Evolutionary conservation across 208 protist genomes (phyloP), one percentile per base, ranked within the genome.

Genomic region (Trypanosoma avium): DNA sequence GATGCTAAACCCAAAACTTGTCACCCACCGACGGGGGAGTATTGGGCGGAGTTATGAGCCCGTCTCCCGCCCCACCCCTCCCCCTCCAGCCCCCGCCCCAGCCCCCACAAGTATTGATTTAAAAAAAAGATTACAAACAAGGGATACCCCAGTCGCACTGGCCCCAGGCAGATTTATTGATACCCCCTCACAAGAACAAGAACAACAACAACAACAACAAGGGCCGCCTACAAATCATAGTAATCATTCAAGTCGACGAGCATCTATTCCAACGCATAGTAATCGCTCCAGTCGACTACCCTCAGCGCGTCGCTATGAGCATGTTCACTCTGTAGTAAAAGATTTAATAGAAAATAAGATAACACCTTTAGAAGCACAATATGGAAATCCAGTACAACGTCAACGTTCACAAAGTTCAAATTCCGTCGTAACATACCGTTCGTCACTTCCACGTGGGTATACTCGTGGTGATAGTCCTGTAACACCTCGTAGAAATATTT

Each of bases 311-410:
- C 24, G 33, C 22, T 89, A 93, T 72, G 47, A 52, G 13, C 76
- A 86, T 56, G 72, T 84, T 15, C 77, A 49, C 17, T 93, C 80
- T 19, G 81, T 86, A 15, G 67, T 88, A n/a, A 68, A 72, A 50
- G 67, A 81, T n/a, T 79, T 86, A 53, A 66, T 69, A 26, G 43
- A 81, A 22, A 74, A 67, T 33, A 38, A 64, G 50, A 85, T 86
- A 36, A 82, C 54, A 38, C 73, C 73, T 8, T 43, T 82, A 17
- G 82, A 88, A 38, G 81, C 81, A 27, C 81, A 70, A 36, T 73
- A 76, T 66, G 69, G 76, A 57, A 48, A 13, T 30, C 33, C 46
- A 15, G 53, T 54, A 43, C 59, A 27, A 26, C 22, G 7, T 35
- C 53, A 56, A 21, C 38, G n/a, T 10, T 29, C 58, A n/a, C 42